These are phyloP conservation scores for Chaetomium strumarium DNA, from an alignment of 2,329 filamentous ascomycete species.

Conservation along the genomic window DNA sequence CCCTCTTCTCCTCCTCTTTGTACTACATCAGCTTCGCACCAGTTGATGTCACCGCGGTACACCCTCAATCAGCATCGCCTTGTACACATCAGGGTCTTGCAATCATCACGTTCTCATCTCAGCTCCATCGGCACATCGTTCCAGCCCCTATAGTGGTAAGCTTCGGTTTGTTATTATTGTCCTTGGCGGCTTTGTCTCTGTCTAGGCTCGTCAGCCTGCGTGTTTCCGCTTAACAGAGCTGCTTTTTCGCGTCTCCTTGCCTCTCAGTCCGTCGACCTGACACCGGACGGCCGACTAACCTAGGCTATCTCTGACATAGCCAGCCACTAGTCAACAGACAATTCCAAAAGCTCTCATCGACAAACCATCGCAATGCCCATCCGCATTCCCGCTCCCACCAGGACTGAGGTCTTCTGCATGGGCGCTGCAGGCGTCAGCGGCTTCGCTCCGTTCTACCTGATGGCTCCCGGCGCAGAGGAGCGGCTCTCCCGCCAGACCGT, in stretches of 20 bases:
- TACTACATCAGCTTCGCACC: conserved; percentile 12
- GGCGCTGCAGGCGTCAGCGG: conserved; percentile 48
- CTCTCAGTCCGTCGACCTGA: not conserved
- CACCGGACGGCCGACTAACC: not conserved
- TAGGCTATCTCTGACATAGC: not conserved
- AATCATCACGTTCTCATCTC: not conserved
- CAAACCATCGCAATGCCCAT: conserved; percentile 40
- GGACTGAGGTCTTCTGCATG: conserved; percentile 47
- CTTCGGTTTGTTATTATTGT: not conserved
- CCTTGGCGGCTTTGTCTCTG: not conserved
- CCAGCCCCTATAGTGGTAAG: conserved; percentile 2
- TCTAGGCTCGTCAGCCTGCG: not conserved
- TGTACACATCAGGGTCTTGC: not conserved
- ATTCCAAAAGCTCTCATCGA: conserved; percentile 12
- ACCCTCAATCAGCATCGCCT: not conserved
- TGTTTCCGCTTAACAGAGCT: not conserved
- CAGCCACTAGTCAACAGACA: conserved; percentile 2
- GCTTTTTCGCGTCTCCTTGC: not conserved
- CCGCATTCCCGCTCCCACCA: conserved; percentile 44
- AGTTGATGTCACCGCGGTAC: not conserved
- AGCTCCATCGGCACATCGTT: not conserved
- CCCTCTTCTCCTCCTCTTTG: conserved; percentile 15
- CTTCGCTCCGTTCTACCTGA: conserved; percentile 52
- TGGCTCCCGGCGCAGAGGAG: conserved; percentile 52
- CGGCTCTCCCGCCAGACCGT: conserved; percentile 47